Conservation (phyloP, 2,329 filamentous ascomycete genomes). For the Trichoderma simmonsii region DNA sequence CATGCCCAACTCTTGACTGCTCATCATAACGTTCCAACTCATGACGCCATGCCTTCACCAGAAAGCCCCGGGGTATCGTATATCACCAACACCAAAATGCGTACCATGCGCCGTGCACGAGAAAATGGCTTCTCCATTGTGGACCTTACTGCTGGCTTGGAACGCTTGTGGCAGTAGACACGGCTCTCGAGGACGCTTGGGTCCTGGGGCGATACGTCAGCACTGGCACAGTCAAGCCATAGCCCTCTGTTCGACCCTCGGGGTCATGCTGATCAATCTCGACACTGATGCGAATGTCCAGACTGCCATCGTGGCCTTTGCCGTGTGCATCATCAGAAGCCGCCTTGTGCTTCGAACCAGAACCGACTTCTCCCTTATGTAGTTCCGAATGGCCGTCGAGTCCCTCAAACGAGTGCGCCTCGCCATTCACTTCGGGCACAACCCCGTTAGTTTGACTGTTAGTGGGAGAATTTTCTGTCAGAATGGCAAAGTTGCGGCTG, state of each 20-base stretch:
- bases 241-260: constrained; percentile 74
- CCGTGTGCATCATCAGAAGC: constrained; percentile 57
- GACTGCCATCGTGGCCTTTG: constrained; percentile 53
- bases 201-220: constrained; percentile 43
- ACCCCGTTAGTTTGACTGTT: constrained; percentile 27
- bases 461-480: constrained; percentile 79
- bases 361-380: constrained; percentile 71
- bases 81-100: not conserved
- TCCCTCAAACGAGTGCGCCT: constrained; percentile 34
- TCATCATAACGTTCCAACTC: not conserved
- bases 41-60: not conserved
- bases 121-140: not conserved
- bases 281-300: constrained; percentile 83
- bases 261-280: constrained; percentile 83
- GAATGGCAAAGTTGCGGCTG: constrained; percentile 87
- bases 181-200: constrained; percentile 24
- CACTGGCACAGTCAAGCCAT: constrained; percentile 80
- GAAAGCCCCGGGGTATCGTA: not conserved
- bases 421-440: constrained; percentile 22
- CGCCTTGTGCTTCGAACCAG: constrained; percentile 75
- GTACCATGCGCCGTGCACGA: not conserved
- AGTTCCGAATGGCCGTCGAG: constrained; percentile 69
- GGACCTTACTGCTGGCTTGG: constrained; percentile 9
- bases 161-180: constrained; percentile 14
- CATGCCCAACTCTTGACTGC: not conserved